Percentiles rank a stretch among this genome's conserved stretches.
Conservation (phyloP, 768 basidiomycete species). For the Solioccasus polychromus region DNA sequence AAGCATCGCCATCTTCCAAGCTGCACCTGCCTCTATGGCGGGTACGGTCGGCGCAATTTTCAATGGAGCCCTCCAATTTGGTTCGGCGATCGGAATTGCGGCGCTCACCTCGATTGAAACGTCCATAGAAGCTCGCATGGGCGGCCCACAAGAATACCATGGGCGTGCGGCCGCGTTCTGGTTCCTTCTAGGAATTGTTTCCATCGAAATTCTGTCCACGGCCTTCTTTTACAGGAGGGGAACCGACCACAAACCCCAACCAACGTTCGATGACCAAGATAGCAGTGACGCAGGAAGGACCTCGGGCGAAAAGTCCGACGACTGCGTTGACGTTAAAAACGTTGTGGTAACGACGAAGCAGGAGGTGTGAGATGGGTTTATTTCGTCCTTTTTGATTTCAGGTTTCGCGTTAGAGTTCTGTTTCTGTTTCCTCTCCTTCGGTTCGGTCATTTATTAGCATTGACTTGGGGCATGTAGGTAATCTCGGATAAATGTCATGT, state of each 20-base stretch:
- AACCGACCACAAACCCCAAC: slow-evolving; percentile 9
- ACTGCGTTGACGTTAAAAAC: background rate
- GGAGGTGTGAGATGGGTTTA: too few species aligned
- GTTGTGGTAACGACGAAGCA: too few species aligned
- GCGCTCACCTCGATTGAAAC: background rate
- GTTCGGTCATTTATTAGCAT: too few species aligned
- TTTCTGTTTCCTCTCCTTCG: too few species aligned
- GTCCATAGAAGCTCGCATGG: too few species aligned
- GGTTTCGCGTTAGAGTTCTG: too few species aligned
- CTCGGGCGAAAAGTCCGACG: background rate
- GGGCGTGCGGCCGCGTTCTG: slow-evolving; percentile 46
- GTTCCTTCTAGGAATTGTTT: slow-evolving; percentile 40
- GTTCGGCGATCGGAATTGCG: background rate
- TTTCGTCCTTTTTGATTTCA: too few species aligned
- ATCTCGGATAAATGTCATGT: too few species aligned
- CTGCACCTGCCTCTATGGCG: background rate
- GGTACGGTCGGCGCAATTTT: background rate
- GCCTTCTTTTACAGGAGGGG: slow-evolving; percentile 34
- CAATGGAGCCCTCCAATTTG: background rate
- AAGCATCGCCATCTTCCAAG: background rate
- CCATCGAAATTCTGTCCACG: slow-evolving; percentile 31
- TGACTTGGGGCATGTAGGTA: too few species aligned
- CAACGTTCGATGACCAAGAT: background rate
- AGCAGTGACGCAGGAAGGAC: too few species aligned
- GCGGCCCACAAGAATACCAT: slow-evolving; percentile 30